Evolutionary conservation across 2,329 filamentous ascomycete genomes (phyloP), one percentile per base, ranked within the genome.

Genomic region (Malbranchea cinnamomea): DNA sequence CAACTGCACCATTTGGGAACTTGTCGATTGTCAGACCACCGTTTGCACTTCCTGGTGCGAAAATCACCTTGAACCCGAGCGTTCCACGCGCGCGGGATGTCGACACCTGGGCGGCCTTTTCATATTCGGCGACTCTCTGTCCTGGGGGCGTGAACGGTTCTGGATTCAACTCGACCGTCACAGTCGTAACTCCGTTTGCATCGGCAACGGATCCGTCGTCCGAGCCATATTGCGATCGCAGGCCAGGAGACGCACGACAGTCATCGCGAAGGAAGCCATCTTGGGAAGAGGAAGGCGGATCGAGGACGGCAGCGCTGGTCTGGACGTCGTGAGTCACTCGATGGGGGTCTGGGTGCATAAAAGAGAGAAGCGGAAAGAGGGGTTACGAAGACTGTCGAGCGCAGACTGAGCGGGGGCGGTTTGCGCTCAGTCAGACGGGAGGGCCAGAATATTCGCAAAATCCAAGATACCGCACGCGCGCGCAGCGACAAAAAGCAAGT

Each of bases 1-100:
- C 34, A 14, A 30, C 38, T 48, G 22, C 59, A 92, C 85, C 85
- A 62, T 92, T 93, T 5, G 87, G 84, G 39, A 93, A 75, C 32
- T 62, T 59, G 22, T 63, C 57, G 23, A 76, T 57, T 16, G 67
- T 61, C 23, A 60, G 54, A 26, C 51, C 55, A 41, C 58, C 59
- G 32, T 60, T 54, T 21, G 50, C 54, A 8, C 57, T 53, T 35
- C 52, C 59, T 29, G 57, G 49, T 5, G 49, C 49, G 22, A 49
- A 61, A 34, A 67, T 54, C 12, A 71, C 59, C 43, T 65, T 65
- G 38, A 72, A 71, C 10, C 51, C 53, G 33, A 59, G 56, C 2
- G 62, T 59, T 35, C 60, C 53, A 15, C 54, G 39, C 42, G 56
- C 38, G 43, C 47, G 42, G 43, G 52, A 35, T 44, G 52, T 37